These are phyloP conservation scores for Rhodofomes roseus DNA, from an alignment of 1,284 basidiomycete species.

Conservation along the genomic window DNA sequence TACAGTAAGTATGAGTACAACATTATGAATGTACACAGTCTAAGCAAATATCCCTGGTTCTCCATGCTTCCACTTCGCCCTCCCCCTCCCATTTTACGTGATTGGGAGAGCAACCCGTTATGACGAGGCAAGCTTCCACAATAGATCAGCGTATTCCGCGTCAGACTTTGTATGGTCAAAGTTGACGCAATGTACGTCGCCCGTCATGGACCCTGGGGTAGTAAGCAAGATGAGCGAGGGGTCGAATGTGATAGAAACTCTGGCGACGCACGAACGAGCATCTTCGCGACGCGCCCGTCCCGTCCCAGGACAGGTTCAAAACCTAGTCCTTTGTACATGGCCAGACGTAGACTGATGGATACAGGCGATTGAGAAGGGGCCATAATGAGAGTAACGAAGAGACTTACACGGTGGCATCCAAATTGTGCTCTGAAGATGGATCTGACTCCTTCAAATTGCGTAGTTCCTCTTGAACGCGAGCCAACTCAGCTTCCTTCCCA, in stretches of 20 bases:
- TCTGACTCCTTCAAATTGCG: constrained; percentile 60
- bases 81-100: no score
- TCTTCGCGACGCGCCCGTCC: constrained; percentile 46
- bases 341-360: constrained; percentile 51
- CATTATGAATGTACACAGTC: neutral
- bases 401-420: constrained; percentile 69
- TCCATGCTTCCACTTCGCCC: no score
- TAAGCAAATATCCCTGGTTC: neutral
- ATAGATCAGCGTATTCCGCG: constrained; percentile 33
- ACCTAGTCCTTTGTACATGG: constrained; percentile 65
- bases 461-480: constrained; percentile 60
- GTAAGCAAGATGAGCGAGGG: neutral
- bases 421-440: constrained; percentile 65
- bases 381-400: neutral
- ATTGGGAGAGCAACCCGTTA: no score
- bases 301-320: constrained; percentile 61
- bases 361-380: neutral
- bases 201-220: constrained; percentile 51
- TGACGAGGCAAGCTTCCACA: constrained; percentile 59
- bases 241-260: neutral
- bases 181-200: constrained; percentile 49
- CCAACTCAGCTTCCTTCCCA: constrained; percentile 65
- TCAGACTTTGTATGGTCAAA: constrained; percentile 29
- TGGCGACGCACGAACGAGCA: constrained; percentile 61
- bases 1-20: neutral